phyloP scores from a whole-genome alignment of 2,329 filamentous ascomycete genomes.

The Claviceps maximensis region DNA sequence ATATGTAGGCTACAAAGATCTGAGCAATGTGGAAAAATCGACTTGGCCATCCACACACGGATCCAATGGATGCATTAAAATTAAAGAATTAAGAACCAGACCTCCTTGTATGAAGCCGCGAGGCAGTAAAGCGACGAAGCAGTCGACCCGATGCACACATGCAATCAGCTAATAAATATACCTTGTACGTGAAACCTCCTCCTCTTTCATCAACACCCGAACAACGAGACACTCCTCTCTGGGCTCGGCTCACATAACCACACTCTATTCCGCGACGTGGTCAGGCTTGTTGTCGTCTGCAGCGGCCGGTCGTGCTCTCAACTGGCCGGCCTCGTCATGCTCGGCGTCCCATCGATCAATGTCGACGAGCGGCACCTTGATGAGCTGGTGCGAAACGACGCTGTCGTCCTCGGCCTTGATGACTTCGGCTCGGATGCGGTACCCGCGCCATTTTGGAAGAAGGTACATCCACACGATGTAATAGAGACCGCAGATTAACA shows the following conservation, averaged over 20 bases:
- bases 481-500: constrained; percentile 41
- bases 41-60: no score
- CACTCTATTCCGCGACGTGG: neutral
- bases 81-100: no score
- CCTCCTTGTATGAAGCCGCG: no score
- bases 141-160: no score
- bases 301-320: neutral
- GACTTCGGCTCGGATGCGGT: constrained; percentile 42
- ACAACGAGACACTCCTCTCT: no score
- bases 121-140: no score
- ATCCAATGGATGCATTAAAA: no score
- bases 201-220: no score
- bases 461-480: constrained; percentile 45
- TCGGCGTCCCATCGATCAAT: constrained; percentile 42
- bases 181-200: no score
- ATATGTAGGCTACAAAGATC: neutral
- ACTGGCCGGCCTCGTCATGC: constrained; percentile 20
- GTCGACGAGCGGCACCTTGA: constrained; percentile 38
- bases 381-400: constrained; percentile 31
- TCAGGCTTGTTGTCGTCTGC: neutral
- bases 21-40: no score
- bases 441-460: constrained; percentile 38
- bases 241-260: neutral
- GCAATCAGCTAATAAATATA: no score
- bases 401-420: constrained; percentile 34